phyloP scores from a whole-genome alignment of 257 asterid species.

The Fraxinus quadrangulata region DNA sequence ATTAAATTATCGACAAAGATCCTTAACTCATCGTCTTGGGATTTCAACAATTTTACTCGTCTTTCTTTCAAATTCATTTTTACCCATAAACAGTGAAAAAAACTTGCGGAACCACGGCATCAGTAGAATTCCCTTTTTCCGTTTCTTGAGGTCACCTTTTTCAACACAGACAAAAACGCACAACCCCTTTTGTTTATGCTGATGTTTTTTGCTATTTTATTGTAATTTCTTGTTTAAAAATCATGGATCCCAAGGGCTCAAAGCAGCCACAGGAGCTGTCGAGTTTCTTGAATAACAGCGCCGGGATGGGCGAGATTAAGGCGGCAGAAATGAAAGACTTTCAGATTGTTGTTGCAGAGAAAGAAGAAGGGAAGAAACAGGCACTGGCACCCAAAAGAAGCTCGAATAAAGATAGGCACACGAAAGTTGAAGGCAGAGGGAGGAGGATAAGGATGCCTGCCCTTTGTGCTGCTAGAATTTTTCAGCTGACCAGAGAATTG shows the following conservation, averaged over 20 bases:
- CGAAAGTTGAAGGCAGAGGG: slow-evolving; percentile 47
- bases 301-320: slow-evolving; percentile 30
- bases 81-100: slow-evolving; percentile 17
- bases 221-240: not conserved
- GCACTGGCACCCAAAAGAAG: slow-evolving; percentile 37
- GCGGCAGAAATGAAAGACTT: slow-evolving; percentile 40
- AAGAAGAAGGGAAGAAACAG: slow-evolving; percentile 34
- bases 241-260: slow-evolving; percentile 66
- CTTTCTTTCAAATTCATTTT: slow-evolving; percentile 27
- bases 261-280: slow-evolving; percentile 37
- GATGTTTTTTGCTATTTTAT: slow-evolving; percentile 11
- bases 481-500: slow-evolving; percentile 42
- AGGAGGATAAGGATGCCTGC: slow-evolving; percentile 51
- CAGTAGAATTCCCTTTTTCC: not conserved
- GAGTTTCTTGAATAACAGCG: slow-evolving; percentile 26
- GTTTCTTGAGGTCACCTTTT: slow-evolving; percentile 29
- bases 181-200: not conserved
- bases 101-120: slow-evolving; percentile 22
- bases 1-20: slow-evolving; percentile 37
- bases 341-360: slow-evolving; percentile 41
- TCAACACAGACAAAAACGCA: slow-evolving; percentile 5
- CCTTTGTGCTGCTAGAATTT: slow-evolving; percentile 43
- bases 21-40: slow-evolving; percentile 46
- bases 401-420: slow-evolving; percentile 43
- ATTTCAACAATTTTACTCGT: slow-evolving; percentile 40